Conservation (phyloP, 305 asterid species). For the Salvia sclarea region DNA sequence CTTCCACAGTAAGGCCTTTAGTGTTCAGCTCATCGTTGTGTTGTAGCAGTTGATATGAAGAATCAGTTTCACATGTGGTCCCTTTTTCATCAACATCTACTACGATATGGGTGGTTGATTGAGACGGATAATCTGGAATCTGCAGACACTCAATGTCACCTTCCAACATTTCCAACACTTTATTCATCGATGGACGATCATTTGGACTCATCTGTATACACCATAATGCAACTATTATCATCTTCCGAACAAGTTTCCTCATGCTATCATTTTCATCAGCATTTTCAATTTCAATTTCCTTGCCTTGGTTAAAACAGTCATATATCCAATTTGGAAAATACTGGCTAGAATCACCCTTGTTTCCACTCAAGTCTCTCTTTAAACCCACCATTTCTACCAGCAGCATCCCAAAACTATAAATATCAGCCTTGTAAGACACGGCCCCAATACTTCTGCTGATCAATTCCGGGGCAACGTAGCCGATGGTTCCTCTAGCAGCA, state of each 20-base stretch:
- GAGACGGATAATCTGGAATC: constrained; percentile 19
- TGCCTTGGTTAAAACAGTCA: not conserved
- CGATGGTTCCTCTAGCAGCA: not conserved
- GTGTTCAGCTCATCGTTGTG: not conserved
- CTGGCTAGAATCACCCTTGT: not conserved
- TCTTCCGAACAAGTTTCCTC: not conserved
- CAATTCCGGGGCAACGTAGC: not conserved
- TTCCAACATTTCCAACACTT: constrained; percentile 51
- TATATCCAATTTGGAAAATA: not conserved
- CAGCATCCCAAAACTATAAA: not conserved
- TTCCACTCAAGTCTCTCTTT: not conserved
- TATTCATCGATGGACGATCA: constrained; percentile 47
- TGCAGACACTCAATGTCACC: constrained; percentile 25
- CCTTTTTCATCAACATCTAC: not conserved
- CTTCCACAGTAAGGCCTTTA: not conserved
- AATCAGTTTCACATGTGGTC: not conserved
- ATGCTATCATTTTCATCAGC: not conserved
- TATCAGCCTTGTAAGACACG: not conserved
- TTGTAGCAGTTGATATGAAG: too few species aligned
- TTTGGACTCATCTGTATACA: constrained; percentile 37
- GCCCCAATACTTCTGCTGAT: not conserved
- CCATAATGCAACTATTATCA: constrained; percentile 40
- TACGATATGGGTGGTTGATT: not conserved
- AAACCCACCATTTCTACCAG: not conserved
- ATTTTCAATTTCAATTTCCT: not conserved